Evolutionary conservation across 169 alveolate genomes (phyloP), one percentile per base, ranked within the genome.

Genomic region (Theileria equi): DNA sequence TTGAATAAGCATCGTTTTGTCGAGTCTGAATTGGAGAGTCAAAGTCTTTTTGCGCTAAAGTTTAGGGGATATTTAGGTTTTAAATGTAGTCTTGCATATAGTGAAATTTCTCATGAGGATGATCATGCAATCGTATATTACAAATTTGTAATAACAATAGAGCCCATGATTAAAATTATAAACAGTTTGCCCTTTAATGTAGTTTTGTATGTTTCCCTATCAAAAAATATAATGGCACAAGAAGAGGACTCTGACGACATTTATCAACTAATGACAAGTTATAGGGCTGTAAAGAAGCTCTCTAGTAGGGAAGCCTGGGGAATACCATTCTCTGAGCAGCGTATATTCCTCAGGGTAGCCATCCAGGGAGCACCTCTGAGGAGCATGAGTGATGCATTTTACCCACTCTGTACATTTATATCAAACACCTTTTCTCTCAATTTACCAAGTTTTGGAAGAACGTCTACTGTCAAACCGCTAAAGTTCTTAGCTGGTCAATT

Each of bases 111-210:
- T 5, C 40, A 62, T 38, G 44, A 35, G 11, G 70, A 67, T 34
- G 69, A 67, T 25, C 50, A 25, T 31, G 79, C 63, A 5, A 38
- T 38, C 45, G n/a, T 38, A 38, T 38, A 48, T 16, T 54, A 60
- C 41, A 68, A 74, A 36, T 74, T 40, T 40, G 25, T 31, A 3
- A 21, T 74, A 59, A 54, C 21, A 5, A 63, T 74, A 25, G 80
- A 74, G 28, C 84, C 84, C 28, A 74, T 62, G 61, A 43, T 49
- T 34, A 65, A 45, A 17, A 28, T 74, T 31, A 57, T 49, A 16
- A 74, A 74, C 55, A 74, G 52, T 45, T 55, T 74, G 44, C 84
- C 84, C 28, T 74, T 60, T 23, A 73, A 74, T 21, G 26, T 74
- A 19, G 10, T 17, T 5, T 45, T 54, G 5, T 21, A 31, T 13